phyloP scores from a whole-genome alignment of 2,329 filamentous ascomycete genomes.

The Hypocreales sp. region DNA sequence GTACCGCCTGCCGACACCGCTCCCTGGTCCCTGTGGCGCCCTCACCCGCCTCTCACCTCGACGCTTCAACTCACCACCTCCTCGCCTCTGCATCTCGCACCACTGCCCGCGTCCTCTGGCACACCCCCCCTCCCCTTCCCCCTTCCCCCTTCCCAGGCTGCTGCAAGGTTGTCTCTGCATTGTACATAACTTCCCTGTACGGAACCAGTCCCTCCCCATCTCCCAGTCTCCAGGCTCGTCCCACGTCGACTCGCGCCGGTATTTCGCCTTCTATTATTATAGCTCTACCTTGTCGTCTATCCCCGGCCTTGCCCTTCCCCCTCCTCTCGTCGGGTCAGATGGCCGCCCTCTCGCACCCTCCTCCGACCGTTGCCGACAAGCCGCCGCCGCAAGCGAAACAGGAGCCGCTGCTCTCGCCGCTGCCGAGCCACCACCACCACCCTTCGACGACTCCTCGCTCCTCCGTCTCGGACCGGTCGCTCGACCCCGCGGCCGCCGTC shows the following conservation, averaged over 20 bases:
- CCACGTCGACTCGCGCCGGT: slow-evolving; percentile 4
- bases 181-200: slow-evolving; percentile 1
- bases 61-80: no score
- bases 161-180: neutral
- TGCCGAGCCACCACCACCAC: slow-evolving; percentile 4
- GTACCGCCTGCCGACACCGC: no score
- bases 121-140: no score
- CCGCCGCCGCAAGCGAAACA: slow-evolving; percentile 9
- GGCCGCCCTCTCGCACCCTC: slow-evolving; percentile 24
- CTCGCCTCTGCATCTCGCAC: no score
- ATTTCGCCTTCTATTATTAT: slow-evolving; percentile 8
- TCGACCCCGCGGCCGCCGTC: slow-evolving; percentile 5
- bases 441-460: slow-evolving; percentile 12
- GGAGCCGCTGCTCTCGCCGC: no score
- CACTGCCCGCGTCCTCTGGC: no score
- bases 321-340: slow-evolving; percentile 24
- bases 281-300: slow-evolving; percentile 17
- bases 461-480: slow-evolving; percentile 12
- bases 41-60: no score
- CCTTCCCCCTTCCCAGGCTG: slow-evolving; percentile 2
- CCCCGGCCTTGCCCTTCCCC: slow-evolving; percentile 8
- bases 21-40: no score
- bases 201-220: slow-evolving; percentile 5
- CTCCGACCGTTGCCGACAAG: slow-evolving; percentile 14
- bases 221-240: slow-evolving; percentile 7